Percentiles rank a stretch among this genome's conserved stretches.
phyloP scores from a whole-genome alignment of 2,329 filamentous ascomycete genomes.

The Scortechinia acanthostroma region DNA sequence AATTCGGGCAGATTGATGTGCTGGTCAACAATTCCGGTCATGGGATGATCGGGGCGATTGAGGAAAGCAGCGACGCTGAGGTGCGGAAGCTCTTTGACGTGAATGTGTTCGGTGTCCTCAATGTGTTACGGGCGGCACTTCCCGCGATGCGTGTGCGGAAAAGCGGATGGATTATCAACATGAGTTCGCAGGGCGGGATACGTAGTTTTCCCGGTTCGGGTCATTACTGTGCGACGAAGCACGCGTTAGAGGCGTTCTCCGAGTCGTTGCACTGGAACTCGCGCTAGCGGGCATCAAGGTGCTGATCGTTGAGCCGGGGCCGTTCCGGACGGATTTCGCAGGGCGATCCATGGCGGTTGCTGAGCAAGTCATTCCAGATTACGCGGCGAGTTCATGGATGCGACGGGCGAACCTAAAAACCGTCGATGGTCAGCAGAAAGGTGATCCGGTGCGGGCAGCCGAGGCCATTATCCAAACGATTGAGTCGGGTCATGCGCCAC shows the following conservation, averaged over 20 bases:
- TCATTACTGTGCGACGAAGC: slow-evolving; percentile 37
- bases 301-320: slow-evolving; percentile 37
- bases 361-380: too few relatives aligned
- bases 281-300: slow-evolving; percentile 28
- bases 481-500: too few relatives aligned
- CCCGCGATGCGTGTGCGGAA: slow-evolving; percentile 32
- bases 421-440: too few relatives aligned
- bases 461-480: too few relatives aligned
- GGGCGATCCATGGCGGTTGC: too few relatives aligned
- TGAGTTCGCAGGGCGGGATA: slow-evolving; percentile 35
- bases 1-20: slow-evolving; percentile 31
- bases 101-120: slow-evolving; percentile 43
- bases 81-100: slow-evolving; percentile 33
- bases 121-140: slow-evolving; percentile 35
- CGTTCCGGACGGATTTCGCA: slow-evolving; percentile 41
- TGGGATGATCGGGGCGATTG: slow-evolving; percentile 30
- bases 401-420: too few relatives aligned
- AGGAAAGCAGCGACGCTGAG: slow-evolving; percentile 29
- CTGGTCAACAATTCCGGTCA: slow-evolving; percentile 38
- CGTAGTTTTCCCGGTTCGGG: slow-evolving; percentile 24
- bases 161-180: slow-evolving; percentile 33
- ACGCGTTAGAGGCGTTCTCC: slow-evolving; percentile 28
- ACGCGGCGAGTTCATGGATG: too few relatives aligned
- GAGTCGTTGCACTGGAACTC: slow-evolving; percentile 33
- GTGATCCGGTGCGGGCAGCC: too few relatives aligned